Evolutionary conservation across 345 rosid genomes (phyloP), one percentile per base, ranked within the genome.

Genomic region (Combretum micranthum): DNA sequence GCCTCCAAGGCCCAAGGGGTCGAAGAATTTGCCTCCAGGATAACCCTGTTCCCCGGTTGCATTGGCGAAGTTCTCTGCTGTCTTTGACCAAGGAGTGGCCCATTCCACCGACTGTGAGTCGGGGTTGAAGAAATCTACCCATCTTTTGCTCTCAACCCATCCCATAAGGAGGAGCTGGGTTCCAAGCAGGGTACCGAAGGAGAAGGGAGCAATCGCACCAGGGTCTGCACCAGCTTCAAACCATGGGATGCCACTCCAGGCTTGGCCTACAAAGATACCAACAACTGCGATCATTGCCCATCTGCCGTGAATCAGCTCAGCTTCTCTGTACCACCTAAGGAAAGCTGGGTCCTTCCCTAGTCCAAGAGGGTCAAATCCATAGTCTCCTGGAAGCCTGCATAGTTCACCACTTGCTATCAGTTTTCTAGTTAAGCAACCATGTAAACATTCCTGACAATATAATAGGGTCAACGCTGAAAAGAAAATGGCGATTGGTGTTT

Each of bases 91-190:
- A 0, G 98, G 98, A 0, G 97, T 92, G 0, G 98, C 98, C 98
- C 98, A 92, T 52, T 92, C 97, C 39, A 92, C 86, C 0, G 98
- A 83, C 49, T 92, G 98, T 0, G 98, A 92, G 43, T 92, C 80
- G 5, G 93, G 98, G 81, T 83, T 79, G 86, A 92, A 93, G 84
- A 93, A 93, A 50, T 93, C 99, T 1, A 89, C 97, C 99, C 99
- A 93, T 11, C 97, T 48, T 69, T 93, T 93, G 88, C 99, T 86
- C 85, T 93, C 99, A 4, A 93, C 99, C 99, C 99, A 93, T 1
- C 97, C 99, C 99, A 93, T 93, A 12, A 93, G 91, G 39, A 93
- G 19, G 62, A 93, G 77, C 32, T 93, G 97, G n/a, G 97, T 92
- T 0, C 98, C 97, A 5, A 88, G 74, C 12, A 92, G 85, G 2